phyloP scores from a whole-genome alignment of 768 basidiomycete species.

The Pleurotus tuber-regium region DNA sequence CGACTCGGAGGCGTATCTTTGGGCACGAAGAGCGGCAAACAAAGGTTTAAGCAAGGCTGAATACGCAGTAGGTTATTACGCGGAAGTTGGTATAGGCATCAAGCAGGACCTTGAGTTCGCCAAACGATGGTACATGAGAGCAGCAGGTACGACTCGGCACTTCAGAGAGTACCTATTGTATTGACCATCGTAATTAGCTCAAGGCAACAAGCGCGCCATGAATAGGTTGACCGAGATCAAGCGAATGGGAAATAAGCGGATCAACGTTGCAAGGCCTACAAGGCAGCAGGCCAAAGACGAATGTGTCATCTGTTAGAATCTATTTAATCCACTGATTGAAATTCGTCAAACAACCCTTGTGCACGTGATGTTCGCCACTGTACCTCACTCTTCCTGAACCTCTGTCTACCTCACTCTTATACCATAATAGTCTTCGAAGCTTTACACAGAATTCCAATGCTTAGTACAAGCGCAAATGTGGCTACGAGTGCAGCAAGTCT shows the following conservation, averaged over 20 bases:
- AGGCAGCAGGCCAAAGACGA: conserved; percentile 93
- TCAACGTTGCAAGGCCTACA: conserved; percentile 80
- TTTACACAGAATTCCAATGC: background rate
- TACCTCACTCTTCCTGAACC: too few relatives aligned
- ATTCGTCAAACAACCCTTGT: too few relatives aligned
- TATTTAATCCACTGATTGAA: too few relatives aligned
- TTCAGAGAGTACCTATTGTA: background rate
- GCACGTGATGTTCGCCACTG: conserved; percentile 9
- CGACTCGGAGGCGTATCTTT: conserved; percentile 97
- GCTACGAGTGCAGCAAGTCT: too few relatives aligned
- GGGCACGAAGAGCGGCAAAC: conserved; percentile 95
- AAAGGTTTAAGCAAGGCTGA: conserved; percentile 97
- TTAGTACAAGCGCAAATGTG: background rate
- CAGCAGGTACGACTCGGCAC: conserved; percentile 70
- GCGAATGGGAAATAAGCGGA: conserved; percentile 77
- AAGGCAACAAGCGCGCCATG: conserved; percentile 99
- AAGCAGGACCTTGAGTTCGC: conserved; percentile 95
- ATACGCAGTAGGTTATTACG: conserved; percentile 98
- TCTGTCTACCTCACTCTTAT: background rate
- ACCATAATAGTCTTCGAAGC: background rate
- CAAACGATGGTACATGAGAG: conserved; percentile 98
- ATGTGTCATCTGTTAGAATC: conserved; percentile 80
- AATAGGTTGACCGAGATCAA: conserved; percentile 94
- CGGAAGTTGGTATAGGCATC: conserved; percentile 95
- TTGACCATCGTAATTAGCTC: conserved; percentile 53